Evolutionary conservation across 768 basidiomycete species (phyloP).

Genomic region (Macrolepiota dolichaula): DNA sequence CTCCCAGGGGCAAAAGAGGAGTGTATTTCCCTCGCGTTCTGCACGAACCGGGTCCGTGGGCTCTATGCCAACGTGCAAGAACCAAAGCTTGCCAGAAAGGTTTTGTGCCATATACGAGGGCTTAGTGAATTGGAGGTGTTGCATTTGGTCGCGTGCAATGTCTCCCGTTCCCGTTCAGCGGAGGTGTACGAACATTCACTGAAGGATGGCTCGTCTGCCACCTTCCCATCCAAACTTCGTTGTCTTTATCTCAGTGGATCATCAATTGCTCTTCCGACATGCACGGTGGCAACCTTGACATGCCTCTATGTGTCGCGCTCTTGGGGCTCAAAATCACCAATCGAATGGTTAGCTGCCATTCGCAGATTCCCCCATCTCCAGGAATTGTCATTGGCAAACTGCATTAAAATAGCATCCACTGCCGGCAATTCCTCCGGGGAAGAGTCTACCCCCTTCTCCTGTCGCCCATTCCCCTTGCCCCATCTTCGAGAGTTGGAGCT

Average conservation of each 20-base stretch:
- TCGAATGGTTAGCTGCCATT: neutral
- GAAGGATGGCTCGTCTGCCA: neutral
- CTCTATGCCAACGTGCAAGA: slow-evolving; percentile 2
- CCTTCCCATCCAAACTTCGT: neutral
- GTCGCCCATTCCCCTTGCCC: neutral
- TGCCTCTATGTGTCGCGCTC: neutral
- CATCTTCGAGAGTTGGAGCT: slow-evolving; percentile 4
- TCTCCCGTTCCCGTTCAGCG: neutral
- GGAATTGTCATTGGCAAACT: neutral
- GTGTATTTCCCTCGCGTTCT: neutral
- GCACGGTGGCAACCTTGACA: neutral
- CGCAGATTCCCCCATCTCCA: slow-evolving; percentile 2
- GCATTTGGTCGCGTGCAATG: neutral
- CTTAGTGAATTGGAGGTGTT: slow-evolving; percentile 2
- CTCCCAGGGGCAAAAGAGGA: neutral
- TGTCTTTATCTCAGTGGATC: slow-evolving; percentile 2
- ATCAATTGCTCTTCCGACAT: slow-evolving; percentile 4
- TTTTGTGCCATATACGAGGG: neutral
- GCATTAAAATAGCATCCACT: neutral
- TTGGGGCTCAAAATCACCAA: neutral
- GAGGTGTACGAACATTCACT: neutral
- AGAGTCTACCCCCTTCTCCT: neutral
- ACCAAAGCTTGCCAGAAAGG: neutral
- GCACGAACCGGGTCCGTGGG: neutral
- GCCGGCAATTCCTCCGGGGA: neutral